phyloP scores from a whole-genome alignment of 2,329 filamentous ascomycete genomes.

The Fusarium solani-melongenae region DNA sequence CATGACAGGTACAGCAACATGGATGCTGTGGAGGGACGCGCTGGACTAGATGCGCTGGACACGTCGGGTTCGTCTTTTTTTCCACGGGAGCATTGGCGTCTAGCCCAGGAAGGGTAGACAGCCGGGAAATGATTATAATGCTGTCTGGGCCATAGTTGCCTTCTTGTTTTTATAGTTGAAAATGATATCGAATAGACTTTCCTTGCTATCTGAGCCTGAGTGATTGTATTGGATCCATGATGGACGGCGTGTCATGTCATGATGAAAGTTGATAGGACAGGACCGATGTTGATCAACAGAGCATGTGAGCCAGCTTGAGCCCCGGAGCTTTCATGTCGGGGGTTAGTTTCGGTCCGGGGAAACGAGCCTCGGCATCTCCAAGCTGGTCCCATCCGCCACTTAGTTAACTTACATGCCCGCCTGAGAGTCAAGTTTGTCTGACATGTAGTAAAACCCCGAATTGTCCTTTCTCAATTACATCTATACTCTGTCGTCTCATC shows the following conservation, averaged over 20 bases:
- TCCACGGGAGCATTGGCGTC: slow-evolving; percentile 42
- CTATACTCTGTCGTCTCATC: background rate
- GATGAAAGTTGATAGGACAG: background rate
- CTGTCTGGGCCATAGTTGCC: slow-evolving; percentile 42
- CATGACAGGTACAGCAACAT: slow-evolving; percentile 34
- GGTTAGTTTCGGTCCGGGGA: slow-evolving; percentile 8
- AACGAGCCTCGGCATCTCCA: slow-evolving; percentile 42
- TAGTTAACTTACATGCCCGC: slow-evolving; percentile 6
- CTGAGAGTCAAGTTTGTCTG: slow-evolving; percentile 6
- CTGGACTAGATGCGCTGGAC: slow-evolving; percentile 38
- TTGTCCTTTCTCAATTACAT: background rate
- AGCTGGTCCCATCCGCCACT: slow-evolving; percentile 9
- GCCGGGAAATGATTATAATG: slow-evolving; percentile 44
- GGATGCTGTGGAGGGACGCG: slow-evolving; percentile 21
- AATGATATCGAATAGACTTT: slow-evolving; percentile 40
- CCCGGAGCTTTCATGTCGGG: background rate
- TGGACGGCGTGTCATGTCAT: background rate
- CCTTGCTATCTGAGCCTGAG: slow-evolving; percentile 5
- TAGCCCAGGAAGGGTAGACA: slow-evolving; percentile 38
- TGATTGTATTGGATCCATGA: background rate
- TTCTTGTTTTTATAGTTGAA: slow-evolving; percentile 36
- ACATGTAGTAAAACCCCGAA: background rate
- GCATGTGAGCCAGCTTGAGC: slow-evolving; percentile 18
- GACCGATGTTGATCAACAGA: background rate
- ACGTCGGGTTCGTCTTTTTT: slow-evolving; percentile 40